phyloP scores from a whole-genome alignment of 108 stramenopile species.

The Skeletonema potamos region DNA sequence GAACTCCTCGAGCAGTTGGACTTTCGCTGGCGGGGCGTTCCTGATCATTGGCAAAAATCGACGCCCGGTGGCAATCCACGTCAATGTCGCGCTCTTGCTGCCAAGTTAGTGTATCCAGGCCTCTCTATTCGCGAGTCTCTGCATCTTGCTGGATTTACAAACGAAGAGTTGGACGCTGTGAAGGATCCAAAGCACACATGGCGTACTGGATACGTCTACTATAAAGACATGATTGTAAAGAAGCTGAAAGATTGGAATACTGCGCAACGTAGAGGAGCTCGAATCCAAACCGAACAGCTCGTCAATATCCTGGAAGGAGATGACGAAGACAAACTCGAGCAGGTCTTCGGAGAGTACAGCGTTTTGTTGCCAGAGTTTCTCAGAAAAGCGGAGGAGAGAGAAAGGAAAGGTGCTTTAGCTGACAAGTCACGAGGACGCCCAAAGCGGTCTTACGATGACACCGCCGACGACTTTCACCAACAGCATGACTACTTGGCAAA shows the following conservation, averaged over 20 bases:
- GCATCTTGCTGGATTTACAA: conserved; percentile 2
- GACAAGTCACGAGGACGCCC: neutral
- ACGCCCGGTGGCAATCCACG: conserved; percentile 10
- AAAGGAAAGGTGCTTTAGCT: neutral
- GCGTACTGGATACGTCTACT: conserved; percentile 15
- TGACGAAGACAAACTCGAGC: conserved; percentile 3
- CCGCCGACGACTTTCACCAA: neutral
- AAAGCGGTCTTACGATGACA: neutral
- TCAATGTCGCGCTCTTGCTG: conserved; percentile 15
- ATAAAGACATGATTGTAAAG: conserved; percentile 2
- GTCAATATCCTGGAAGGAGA: conserved; percentile 12
- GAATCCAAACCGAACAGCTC: conserved; percentile 7
- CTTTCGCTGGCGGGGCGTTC: conserved; percentile 41
- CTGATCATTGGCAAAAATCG: neutral
- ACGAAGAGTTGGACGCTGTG: conserved; percentile 11
- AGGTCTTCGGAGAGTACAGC: conserved; percentile 4
- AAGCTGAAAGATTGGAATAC: conserved; percentile 4
- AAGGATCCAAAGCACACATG: conserved; percentile 14
- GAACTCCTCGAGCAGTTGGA: conserved; percentile 41
- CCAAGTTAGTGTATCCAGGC: conserved; percentile 12
- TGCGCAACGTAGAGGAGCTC: neutral
- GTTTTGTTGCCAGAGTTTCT: conserved; percentile 6
- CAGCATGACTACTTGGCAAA: neutral
- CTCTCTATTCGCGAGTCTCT: conserved; percentile 1
- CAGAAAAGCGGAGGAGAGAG: conserved; percentile 6